These are phyloP conservation scores for Rheum nobile DNA, from an alignment of 148 eudicot species.

Conservation along the genomic window DNA sequence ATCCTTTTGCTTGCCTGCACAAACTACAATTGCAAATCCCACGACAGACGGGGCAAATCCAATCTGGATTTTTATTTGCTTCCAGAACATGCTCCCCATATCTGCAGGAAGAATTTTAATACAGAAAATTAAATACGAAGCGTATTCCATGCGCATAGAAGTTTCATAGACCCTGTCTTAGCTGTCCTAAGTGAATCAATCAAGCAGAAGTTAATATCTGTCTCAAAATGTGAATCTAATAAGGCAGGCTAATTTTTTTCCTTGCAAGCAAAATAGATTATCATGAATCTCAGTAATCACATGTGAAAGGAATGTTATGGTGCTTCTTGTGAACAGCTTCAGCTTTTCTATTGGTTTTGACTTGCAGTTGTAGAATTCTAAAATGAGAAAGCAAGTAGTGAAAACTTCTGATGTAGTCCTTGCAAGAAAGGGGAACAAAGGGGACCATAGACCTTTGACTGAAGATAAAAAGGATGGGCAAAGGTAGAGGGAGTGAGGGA, in stretches of 20 bases:
- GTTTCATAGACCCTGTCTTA: neutral
- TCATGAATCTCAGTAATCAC: neutral
- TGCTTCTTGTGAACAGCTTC: too few relatives aligned
- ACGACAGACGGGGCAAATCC: conserved; percentile 89
- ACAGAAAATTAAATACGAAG: neutral
- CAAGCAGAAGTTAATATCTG: neutral
- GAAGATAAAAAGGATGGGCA: neutral
- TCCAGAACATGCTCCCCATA: conserved; percentile 88
- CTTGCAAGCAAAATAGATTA: neutral
- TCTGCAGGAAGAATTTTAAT: conserved; percentile 23
- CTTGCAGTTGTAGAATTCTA: neutral
- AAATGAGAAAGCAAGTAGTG: neutral
- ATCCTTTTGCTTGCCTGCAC: conserved; percentile 86
- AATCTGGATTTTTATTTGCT: conserved; percentile 71
- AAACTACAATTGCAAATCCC: conserved; percentile 97
- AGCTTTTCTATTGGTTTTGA: neutral
- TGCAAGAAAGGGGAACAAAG: neutral
- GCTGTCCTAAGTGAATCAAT: neutral
- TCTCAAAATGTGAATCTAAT: neutral
- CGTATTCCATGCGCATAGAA: neutral
- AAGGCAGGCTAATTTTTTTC: too few relatives aligned
- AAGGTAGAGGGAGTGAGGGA: neutral
- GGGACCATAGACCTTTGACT: neutral
- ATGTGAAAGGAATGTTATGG: too few relatives aligned
- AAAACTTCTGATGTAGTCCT: neutral